Base-by-base conservation (phyloP, 257 asterid genomes). In the Nemophila menziesii region DNA sequence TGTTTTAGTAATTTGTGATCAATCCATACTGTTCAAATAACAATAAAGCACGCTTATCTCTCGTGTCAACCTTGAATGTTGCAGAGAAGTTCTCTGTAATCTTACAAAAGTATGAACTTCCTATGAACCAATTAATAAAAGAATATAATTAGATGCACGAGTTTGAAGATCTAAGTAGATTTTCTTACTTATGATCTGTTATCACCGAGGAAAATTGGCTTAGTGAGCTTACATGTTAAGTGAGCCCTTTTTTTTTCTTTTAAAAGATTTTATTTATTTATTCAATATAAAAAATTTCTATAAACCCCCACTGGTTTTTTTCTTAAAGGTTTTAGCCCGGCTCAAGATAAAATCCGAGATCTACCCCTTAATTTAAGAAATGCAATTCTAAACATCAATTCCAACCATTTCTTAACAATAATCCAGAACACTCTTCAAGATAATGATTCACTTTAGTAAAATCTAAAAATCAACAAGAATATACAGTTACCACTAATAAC, bases 31-130 rank as follows among this genome's bases (percentile, higher is more conserved):
- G 3, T 49, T 46, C 33, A 4, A 50, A 67, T 54, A 50, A 29
- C 36, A 9, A 52, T n/a, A 54, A 54, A 37, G 51, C 68, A 66
- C 55, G 83, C 79, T 71, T 68, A 64, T 70, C 79, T 73, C 69
- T 62, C 45, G 69, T 63, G 64, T 62, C 67, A 69, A 66, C 63
- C 71, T 56, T 39, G 70, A 54, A 54, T 58, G 69, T 63, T 69
- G 72, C 67, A 71, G 60, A 66, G 63, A 57, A 55, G 73, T 70
- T n/a, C n/a, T n/a, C 75, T 61, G 53, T 51, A 70, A 62, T 64
- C 74, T 63, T 66, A 66, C n/a, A 66, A 68, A 57, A 49, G 59
- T 64, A 55, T 55, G 70, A 52, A 51, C 61, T 60, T 68, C 83
- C 74, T 63, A 68, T 56, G 64, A 54, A 54, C 48, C 62, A 29